Evolutionary conservation across 352 stramenopile species (phyloP).

Genomic region (Phytophthora quininea): DNA sequence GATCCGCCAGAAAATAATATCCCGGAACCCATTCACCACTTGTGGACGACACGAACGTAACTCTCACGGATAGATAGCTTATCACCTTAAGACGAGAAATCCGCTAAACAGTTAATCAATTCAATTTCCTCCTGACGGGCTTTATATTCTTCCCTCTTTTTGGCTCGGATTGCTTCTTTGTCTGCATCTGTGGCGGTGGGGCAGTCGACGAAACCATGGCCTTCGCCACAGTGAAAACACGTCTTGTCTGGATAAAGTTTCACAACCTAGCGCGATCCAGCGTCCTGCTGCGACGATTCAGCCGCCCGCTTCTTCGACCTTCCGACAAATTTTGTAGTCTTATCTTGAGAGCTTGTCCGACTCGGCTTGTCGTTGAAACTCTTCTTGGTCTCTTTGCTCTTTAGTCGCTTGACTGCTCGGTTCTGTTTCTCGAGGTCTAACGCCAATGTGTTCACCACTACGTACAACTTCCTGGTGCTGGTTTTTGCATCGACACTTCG

Average conservation of each 20-base stretch:
- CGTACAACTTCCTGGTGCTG: slow-evolving; percentile 6
- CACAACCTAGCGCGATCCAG: too few species aligned
- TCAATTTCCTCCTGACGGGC: too few species aligned
- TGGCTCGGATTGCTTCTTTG: slow-evolving; percentile 17
- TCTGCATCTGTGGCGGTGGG: slow-evolving; percentile 11
- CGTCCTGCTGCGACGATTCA: too few species aligned
- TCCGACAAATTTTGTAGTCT: too few species aligned
- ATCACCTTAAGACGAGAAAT: too few species aligned
- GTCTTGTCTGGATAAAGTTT: neutral
- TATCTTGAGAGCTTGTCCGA: too few species aligned
- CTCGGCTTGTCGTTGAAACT: too few species aligned
- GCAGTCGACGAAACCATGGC: slow-evolving; percentile 13
- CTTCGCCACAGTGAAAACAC: slow-evolving; percentile 13
- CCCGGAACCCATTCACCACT: too few species aligned
- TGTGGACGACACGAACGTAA: too few species aligned
- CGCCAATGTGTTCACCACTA: slow-evolving; percentile 7
- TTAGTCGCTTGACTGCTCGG: slow-evolving; percentile 5
- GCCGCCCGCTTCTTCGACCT: neutral
- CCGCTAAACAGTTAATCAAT: too few species aligned
- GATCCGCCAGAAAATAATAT: too few species aligned
- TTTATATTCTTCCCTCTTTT: slow-evolving; percentile 8
- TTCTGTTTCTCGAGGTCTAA: slow-evolving; percentile 13
- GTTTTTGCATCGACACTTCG: slow-evolving; percentile 10
- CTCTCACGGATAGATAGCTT: too few species aligned
- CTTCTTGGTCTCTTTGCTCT: slow-evolving; percentile 4